phyloP scores from a whole-genome alignment of 1,139 yeast species.

The Diutina neorugosa region DNA sequence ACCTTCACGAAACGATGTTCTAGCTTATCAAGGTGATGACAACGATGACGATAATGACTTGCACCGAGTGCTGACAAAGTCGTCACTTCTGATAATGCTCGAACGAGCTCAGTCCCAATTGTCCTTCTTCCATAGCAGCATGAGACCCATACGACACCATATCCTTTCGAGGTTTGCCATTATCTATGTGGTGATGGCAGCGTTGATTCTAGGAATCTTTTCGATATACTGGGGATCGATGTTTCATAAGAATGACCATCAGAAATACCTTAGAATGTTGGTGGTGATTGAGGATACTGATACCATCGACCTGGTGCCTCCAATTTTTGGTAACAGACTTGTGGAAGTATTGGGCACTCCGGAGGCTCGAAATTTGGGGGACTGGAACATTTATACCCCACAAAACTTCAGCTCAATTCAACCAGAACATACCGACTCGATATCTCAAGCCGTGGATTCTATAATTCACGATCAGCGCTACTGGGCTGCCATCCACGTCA shows the following conservation, averaged over 20 bases:
- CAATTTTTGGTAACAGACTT: slow-evolving; percentile 23
- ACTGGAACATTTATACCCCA: slow-evolving; percentile 24
- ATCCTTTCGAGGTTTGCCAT: background rate
- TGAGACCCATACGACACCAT: background rate
- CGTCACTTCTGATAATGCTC: background rate
- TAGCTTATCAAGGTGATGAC: background rate
- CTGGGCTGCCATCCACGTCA: slow-evolving; percentile 42
- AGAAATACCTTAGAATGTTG: slow-evolving; percentile 28
- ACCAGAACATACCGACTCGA: slow-evolving; percentile 20
- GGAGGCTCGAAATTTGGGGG: slow-evolving; percentile 16
- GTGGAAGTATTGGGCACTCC: slow-evolving; percentile 12
- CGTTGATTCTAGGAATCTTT: slow-evolving; percentile 8
- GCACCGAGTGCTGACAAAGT: background rate
- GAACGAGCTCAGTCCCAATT: background rate
- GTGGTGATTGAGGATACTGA: slow-evolving; percentile 33
- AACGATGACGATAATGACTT: background rate
- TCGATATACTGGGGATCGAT: slow-evolving; percentile 49
- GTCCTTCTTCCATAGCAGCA: background rate
- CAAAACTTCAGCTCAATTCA: slow-evolving; percentile 6
- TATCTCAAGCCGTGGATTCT: slow-evolving; percentile 19
- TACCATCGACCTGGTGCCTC: slow-evolving; percentile 11
- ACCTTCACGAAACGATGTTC: too few species aligned
- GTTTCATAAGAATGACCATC: slow-evolving; percentile 26
- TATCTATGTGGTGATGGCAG: slow-evolving; percentile 6
- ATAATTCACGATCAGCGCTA: slow-evolving; percentile 35